Conservation (phyloP, 1,284 basidiomycete genomes). For the Malassezia psittaci region DNA sequence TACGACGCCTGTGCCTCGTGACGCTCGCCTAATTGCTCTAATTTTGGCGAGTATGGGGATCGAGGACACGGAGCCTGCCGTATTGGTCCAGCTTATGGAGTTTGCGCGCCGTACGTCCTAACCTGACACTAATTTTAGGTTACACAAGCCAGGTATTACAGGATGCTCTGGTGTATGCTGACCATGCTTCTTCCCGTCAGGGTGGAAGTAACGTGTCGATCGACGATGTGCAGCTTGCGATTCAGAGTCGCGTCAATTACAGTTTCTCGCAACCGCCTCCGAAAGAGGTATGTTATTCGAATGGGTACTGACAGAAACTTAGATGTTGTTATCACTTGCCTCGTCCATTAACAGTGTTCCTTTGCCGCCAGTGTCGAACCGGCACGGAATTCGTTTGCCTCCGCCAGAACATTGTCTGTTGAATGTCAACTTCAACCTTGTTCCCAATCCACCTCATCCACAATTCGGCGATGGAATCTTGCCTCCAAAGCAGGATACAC, state of each 20-base stretch:
- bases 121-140: slow-evolving; percentile 41
- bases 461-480: slow-evolving; percentile 9
- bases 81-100: slow-evolving; percentile 86
- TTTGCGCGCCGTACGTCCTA: slow-evolving; percentile 65
- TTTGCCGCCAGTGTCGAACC: slow-evolving; percentile 82
- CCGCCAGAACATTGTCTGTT: slow-evolving; percentile 71
- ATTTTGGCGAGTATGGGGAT: slow-evolving; percentile 88
- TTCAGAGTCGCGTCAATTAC: slow-evolving; percentile 86
- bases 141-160: slow-evolving; percentile 85
- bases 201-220: slow-evolving; percentile 53
- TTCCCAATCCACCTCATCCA: slow-evolving; percentile 63
- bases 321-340: slow-evolving; percentile 76
- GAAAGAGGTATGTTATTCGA: slow-evolving; percentile 63
- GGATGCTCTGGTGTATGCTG: slow-evolving; percentile 82
- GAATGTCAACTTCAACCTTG: slow-evolving; percentile 80
- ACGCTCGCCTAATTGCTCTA: slow-evolving; percentile 81
- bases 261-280: slow-evolving; percentile 85
- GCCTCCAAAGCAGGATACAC: not conserved
- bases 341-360: slow-evolving; percentile 80
- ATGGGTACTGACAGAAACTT: slow-evolving; percentile 44
- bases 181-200: slow-evolving; percentile 59
- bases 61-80: slow-evolving; percentile 82
- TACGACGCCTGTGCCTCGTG: slow-evolving; percentile 56
- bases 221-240: slow-evolving; percentile 81
- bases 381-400: slow-evolving; percentile 84